Percentiles rank a stretch among this genome's conserved stretches.
Evolutionary conservation across 2,329 filamentous ascomycete genomes (phyloP).

Genomic region (Claviceps paspali): DNA sequence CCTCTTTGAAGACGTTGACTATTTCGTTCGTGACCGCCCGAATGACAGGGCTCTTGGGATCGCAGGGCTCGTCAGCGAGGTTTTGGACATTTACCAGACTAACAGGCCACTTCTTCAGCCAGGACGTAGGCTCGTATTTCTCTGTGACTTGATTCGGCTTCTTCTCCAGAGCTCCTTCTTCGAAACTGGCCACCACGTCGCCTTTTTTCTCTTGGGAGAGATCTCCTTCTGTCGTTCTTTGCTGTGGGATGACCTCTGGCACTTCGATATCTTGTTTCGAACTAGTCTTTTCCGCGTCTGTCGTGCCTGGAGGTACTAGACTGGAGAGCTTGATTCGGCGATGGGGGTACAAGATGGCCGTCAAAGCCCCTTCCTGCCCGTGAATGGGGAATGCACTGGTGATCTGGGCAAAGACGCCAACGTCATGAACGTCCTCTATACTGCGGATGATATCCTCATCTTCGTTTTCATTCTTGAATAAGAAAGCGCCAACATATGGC

Average conservation of each 20-base stretch:
- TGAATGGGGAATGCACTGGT: slow-evolving; percentile 89
- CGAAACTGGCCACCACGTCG: slow-evolving; percentile 93
- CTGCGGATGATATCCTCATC: slow-evolving; percentile 90
- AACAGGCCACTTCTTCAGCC: slow-evolving; percentile 80
- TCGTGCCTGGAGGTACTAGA: slow-evolving; percentile 53
- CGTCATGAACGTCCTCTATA: slow-evolving; percentile 81
- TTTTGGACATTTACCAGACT: slow-evolving; percentile 95
- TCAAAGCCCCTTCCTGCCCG: slow-evolving; percentile 72
- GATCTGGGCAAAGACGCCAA: slow-evolving; percentile 94
- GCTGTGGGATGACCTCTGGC: slow-evolving; percentile 45
- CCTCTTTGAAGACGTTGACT: slow-evolving; percentile 96
- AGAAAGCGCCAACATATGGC: slow-evolving; percentile 89
- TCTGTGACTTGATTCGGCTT: slow-evolving; percentile 34
- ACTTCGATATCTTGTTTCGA: slow-evolving; percentile 30
- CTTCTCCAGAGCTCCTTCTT: slow-evolving; percentile 58
- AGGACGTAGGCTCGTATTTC: slow-evolving; percentile 75
- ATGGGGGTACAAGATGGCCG: slow-evolving; percentile 90
- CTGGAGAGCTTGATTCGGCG: slow-evolving; percentile 82
- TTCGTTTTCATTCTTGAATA: slow-evolving; percentile 91
- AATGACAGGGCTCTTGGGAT: slow-evolving; percentile 78
- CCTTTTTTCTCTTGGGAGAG: slow-evolving; percentile 56
- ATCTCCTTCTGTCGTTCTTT: slow-evolving; percentile 34
- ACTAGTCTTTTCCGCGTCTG: slow-evolving; percentile 35
- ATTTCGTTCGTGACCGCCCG: slow-evolving; percentile 93
- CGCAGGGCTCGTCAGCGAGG: slow-evolving; percentile 71